Conservation (phyloP, 2,329 filamentous ascomycete genomes). For the Lizonia empirigonia region DNA sequence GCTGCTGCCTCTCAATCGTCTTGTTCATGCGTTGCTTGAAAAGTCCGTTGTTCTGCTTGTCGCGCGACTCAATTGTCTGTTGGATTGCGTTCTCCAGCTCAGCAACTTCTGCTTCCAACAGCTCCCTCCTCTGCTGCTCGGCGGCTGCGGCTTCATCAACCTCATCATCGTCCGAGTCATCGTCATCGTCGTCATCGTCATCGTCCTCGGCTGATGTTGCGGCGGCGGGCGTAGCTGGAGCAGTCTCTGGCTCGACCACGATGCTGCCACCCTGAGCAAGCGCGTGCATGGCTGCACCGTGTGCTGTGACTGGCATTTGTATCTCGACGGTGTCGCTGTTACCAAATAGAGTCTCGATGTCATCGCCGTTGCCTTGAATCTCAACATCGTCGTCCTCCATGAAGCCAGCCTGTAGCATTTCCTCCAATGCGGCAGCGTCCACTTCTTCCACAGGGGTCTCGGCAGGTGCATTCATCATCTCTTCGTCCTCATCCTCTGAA, state of each 20-base stretch:
- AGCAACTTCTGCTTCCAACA: slow-evolving; percentile 59
- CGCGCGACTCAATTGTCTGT: slow-evolving; percentile 50
- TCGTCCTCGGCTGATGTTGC: slow-evolving; percentile 49
- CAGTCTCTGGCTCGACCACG: slow-evolving; percentile 38
- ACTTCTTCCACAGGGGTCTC: slow-evolving; percentile 52
- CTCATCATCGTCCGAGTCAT: slow-evolving; percentile 55
- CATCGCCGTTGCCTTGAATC: slow-evolving; percentile 38
- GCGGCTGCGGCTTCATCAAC: slow-evolving; percentile 54
- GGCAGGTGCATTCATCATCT: slow-evolving; percentile 48
- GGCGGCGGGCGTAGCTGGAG: slow-evolving; percentile 39
- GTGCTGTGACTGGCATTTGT: slow-evolving; percentile 43
- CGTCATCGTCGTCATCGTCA: slow-evolving; percentile 52
- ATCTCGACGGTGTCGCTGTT: slow-evolving; percentile 36
- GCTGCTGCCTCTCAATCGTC: slow-evolving; percentile 54
- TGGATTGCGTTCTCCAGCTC: slow-evolving; percentile 60
- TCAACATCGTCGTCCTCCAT: slow-evolving; percentile 44
- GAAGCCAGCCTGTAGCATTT: slow-evolving; percentile 42
- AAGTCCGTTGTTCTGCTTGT: slow-evolving; percentile 55
- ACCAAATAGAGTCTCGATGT: slow-evolving; percentile 39
- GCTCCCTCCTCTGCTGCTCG: slow-evolving; percentile 53
- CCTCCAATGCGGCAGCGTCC: slow-evolving; percentile 45
- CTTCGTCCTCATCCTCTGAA: slow-evolving; percentile 50
- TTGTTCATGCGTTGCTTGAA: slow-evolving; percentile 57
- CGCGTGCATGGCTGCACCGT: slow-evolving; percentile 48
- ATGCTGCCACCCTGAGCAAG: slow-evolving; percentile 36